Conservation (phyloP, 345 rosid species). For the Euphorbia peplus region DNA sequence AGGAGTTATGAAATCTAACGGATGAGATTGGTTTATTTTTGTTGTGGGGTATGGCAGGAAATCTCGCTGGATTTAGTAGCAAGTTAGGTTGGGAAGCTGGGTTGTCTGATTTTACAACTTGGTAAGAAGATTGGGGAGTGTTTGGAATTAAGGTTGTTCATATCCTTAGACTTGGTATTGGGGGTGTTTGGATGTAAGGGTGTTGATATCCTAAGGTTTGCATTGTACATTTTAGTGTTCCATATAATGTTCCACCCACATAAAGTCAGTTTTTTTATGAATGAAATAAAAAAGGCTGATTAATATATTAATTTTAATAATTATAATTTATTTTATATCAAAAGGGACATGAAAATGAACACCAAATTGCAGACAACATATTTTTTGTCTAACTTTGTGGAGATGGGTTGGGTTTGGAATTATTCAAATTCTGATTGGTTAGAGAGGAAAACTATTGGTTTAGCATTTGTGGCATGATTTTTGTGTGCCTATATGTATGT, state of each 20-base stretch:
- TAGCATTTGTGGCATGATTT: not conserved
- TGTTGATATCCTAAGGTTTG: not conserved
- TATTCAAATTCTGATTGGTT: not conserved
- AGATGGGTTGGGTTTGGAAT: conserved; percentile 3
- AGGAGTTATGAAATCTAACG: not conserved
- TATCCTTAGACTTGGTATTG: not conserved
- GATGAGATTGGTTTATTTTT: not conserved
- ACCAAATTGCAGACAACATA: too few relatives aligned
- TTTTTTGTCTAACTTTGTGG: too few relatives aligned
- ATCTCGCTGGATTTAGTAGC: not conserved
- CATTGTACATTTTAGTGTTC: too few relatives aligned
- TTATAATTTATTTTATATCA: too few relatives aligned
- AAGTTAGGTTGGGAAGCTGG: not conserved
- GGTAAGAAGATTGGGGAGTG: not conserved
- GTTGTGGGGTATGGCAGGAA: not conserved
- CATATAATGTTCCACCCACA: too few relatives aligned
- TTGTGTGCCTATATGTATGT: not conserved
- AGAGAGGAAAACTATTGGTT: not conserved
- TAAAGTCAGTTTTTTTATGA: too few relatives aligned
- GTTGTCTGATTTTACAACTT: not conserved
- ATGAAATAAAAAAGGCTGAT: too few relatives aligned
- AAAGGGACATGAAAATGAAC: too few relatives aligned
- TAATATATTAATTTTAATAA: too few relatives aligned
- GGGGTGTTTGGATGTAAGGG: not conserved
- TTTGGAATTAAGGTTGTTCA: not conserved